A percentile compares a stretch with the other conserved stretches of the same genome.
Evolutionary conservation across 257 asterid genomes (phyloP).

Genomic region (Solanum sejunctum): DNA sequence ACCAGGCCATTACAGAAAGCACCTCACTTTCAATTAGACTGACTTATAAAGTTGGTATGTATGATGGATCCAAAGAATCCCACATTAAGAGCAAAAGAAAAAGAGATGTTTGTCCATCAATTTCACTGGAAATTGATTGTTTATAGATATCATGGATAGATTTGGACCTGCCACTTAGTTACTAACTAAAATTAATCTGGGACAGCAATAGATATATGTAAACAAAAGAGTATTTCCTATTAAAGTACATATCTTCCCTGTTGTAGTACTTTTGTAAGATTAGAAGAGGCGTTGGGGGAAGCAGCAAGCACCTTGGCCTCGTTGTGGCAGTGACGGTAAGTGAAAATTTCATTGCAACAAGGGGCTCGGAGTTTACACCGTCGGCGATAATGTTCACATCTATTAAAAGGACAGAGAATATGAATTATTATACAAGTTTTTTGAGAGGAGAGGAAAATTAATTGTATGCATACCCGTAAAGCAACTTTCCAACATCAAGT

Average conservation of each 20-base stretch:
- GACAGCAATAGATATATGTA: not conserved
- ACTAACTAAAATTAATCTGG: not conserved
- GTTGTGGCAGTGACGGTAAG: conserved; percentile 94
- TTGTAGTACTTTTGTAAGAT: not conserved
- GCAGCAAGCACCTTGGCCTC: conserved; percentile 45
- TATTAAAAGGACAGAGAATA: conserved; percentile 3
- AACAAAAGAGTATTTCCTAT: not conserved
- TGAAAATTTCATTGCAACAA: conserved; percentile 65
- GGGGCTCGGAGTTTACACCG: conserved; percentile 83
- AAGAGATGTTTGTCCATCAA: not conserved
- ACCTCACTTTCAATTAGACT: not conserved
- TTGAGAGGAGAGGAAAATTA: not conserved
- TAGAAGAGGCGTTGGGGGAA: not conserved
- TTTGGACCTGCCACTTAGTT: not conserved
- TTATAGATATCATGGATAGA: not conserved
- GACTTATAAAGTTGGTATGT: not conserved
- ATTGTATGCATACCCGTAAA: conserved; percentile 34
- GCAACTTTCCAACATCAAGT: conserved; percentile 48
- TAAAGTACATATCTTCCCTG: not conserved
- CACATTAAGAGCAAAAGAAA: not conserved
- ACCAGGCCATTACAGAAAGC: not conserved
- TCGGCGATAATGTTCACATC: conserved; percentile 80
- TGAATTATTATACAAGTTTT: not conserved
- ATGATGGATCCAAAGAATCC: not conserved
- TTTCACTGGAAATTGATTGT: not conserved